A percentile compares a stretch with the other conserved stretches of the same genome.
phyloP scores from a whole-genome alignment of 2,329 filamentous ascomycete species.

The Talaromyces verruculosus region DNA sequence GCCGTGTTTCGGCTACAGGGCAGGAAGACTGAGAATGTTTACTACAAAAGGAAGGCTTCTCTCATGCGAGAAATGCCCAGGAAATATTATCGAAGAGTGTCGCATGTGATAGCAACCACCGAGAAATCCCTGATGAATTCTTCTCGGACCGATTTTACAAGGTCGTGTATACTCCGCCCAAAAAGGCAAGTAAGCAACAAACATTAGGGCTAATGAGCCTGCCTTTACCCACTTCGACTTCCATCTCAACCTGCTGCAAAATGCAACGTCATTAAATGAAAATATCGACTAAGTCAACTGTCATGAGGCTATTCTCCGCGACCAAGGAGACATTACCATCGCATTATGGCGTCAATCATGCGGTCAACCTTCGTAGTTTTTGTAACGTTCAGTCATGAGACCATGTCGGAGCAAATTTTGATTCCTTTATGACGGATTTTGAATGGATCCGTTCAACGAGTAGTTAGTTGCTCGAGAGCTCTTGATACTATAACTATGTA shows the following conservation, averaged over 20 bases:
- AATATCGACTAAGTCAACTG: not conserved
- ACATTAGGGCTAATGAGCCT: slow-evolving; percentile 3
- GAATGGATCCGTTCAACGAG: not conserved
- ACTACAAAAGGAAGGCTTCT: not conserved
- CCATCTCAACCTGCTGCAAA: not conserved
- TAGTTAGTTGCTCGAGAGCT: not conserved
- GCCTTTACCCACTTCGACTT: not conserved
- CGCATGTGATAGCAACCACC: not conserved
- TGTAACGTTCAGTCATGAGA: slow-evolving; percentile 13
- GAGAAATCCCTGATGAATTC: too few species aligned
- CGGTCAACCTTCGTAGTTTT: not conserved
- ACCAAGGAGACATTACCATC: not conserved
- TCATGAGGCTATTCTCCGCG: not conserved
- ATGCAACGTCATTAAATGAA: slow-evolving; percentile 5
- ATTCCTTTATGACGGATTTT: slow-evolving; percentile 1
- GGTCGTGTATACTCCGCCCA: not conserved
- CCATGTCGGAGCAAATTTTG: not conserved
- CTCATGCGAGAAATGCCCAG: not conserved
- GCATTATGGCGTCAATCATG: slow-evolving; percentile 12
- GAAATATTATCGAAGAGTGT: not conserved
- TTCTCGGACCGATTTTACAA: not conserved
- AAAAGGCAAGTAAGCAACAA: not conserved
- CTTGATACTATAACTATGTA: not conserved
- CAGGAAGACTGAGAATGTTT: not conserved
- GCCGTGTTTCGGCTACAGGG: not conserved